Evolutionary conservation across 805 yeast genomes (phyloP).

Genomic region (Priceomyces haplophilus): DNA sequence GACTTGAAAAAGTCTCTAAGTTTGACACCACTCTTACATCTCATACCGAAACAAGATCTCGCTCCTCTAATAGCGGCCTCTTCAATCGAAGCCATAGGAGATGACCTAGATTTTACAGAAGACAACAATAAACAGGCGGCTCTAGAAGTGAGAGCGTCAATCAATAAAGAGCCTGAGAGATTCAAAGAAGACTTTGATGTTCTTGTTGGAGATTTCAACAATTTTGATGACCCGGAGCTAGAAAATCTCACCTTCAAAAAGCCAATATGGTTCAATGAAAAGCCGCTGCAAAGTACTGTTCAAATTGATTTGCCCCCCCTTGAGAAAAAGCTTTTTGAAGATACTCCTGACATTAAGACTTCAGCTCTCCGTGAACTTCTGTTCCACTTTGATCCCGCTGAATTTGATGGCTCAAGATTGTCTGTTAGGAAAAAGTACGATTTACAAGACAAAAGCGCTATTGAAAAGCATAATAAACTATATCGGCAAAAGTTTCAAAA

Average conservation of each 20-base stretch:
- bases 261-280: slow-evolving; percentile 15
- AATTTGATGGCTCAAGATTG: slow-evolving; percentile 14
- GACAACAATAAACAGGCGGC: slow-evolving; percentile 5
- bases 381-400: slow-evolving; percentile 7
- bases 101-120: slow-evolving; percentile 5
- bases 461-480: slow-evolving; percentile 5
- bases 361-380: slow-evolving; percentile 11
- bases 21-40: slow-evolving; percentile 26
- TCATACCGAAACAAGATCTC: slow-evolving; percentile 26
- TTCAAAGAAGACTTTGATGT: slow-evolving; percentile 10
- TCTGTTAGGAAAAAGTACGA: slow-evolving; percentile 22
- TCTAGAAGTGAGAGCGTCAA: slow-evolving; percentile 9
- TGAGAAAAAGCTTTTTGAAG: slow-evolving; percentile 12
- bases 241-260: slow-evolving; percentile 32
- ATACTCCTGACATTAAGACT: slow-evolving; percentile 8
- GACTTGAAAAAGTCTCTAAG: slow-evolving; percentile 22
- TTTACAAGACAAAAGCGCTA: slow-evolving; percentile 10
- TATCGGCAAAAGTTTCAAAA: slow-evolving; percentile 18
- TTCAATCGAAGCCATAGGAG: slow-evolving; percentile 9
- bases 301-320: slow-evolving; percentile 12
- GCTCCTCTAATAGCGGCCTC: slow-evolving; percentile 15
- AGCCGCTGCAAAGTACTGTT: background rate
- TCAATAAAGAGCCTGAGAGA: slow-evolving; percentile 12
- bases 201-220: slow-evolving; percentile 18
- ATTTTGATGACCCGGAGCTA: slow-evolving; percentile 24